Conservation (phyloP, 2,329 filamentous ascomycete genomes). For the Colletotrichum musicola region DNA sequence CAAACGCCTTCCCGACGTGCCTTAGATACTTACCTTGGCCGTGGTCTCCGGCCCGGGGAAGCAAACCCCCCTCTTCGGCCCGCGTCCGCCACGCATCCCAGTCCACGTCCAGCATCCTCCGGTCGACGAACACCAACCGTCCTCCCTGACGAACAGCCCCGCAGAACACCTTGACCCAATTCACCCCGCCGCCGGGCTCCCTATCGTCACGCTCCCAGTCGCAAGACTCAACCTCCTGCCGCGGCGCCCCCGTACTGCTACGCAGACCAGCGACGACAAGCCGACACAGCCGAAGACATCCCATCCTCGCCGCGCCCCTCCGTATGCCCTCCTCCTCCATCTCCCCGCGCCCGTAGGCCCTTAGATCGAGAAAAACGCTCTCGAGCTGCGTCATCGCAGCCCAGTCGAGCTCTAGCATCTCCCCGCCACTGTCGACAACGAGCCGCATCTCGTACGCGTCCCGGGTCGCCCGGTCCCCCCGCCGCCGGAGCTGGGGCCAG, state of each 20-base stretch:
- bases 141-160: constrained; percentile 32
- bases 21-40: not conserved
- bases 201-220: constrained; percentile 22
- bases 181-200: constrained; percentile 19
- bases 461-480: constrained; percentile 5
- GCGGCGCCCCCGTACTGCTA: not conserved
- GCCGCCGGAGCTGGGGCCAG: constrained; percentile 13
- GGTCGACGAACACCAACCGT: constrained; percentile 30
- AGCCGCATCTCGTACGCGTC: constrained; percentile 16
- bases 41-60: not conserved
- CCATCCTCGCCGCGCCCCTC: constrained; percentile 24
- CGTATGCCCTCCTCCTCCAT: constrained; percentile 11
- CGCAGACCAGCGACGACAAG: constrained; percentile 30
- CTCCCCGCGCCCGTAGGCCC: constrained; percentile 10
- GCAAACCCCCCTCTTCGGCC: constrained; percentile 13
- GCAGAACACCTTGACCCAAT: constrained; percentile 36
- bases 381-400: constrained; percentile 25
- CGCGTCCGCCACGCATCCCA: constrained; percentile 26
- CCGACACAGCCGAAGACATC: constrained; percentile 18
- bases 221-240: not conserved
- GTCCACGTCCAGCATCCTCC: constrained; percentile 10
- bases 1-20: constrained; percentile 19
- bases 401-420: constrained; percentile 18
- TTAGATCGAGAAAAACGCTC: constrained; percentile 34
- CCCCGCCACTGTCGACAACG: constrained; percentile 8